Evolutionary conservation across 257 asterid species (phyloP).

Genomic region (Parsonsia alboflavescens): DNA sequence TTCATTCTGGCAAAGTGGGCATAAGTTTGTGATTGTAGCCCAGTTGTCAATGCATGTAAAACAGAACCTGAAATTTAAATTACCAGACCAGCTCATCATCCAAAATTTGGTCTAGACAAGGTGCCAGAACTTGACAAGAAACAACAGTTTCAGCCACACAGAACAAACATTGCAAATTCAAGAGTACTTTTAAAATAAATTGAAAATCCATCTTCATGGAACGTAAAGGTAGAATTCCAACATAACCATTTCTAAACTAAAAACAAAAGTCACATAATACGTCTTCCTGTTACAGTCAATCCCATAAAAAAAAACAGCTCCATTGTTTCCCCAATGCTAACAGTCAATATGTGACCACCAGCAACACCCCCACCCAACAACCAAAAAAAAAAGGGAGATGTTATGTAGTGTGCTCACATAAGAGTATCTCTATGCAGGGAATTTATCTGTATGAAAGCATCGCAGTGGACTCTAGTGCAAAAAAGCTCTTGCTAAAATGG

Average conservation of each 20-base stretch:
- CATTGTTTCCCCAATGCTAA: not conserved
- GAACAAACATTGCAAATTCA: not conserved
- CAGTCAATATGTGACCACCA: too few species aligned
- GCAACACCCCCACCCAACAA: too few species aligned
- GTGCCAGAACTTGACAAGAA: conserved; percentile 6
- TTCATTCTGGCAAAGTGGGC: conserved; percentile 97
- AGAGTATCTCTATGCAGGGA: not conserved
- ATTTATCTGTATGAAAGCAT: not conserved
- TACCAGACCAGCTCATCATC: conserved; percentile 12
- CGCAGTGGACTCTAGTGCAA: not conserved
- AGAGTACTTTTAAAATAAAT: not conserved
- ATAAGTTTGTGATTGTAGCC: conserved; percentile 94
- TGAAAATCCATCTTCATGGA: not conserved
- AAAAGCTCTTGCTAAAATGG: not conserved
- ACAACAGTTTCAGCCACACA: not conserved
- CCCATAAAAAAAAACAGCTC: not conserved
- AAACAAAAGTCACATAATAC: not conserved
- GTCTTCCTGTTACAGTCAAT: not conserved
- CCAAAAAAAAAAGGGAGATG: not conserved
- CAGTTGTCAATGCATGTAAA: conserved; percentile 98
- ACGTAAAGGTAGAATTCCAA: not conserved
- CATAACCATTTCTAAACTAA: not conserved
- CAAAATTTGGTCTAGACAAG: conserved; percentile 21
- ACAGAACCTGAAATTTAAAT: conserved; percentile 84
- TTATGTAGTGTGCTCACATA: not conserved